phyloP scores from a whole-genome alignment of 768 basidiomycete genomes.

The Phanerodontia chrysosporium region DNA sequence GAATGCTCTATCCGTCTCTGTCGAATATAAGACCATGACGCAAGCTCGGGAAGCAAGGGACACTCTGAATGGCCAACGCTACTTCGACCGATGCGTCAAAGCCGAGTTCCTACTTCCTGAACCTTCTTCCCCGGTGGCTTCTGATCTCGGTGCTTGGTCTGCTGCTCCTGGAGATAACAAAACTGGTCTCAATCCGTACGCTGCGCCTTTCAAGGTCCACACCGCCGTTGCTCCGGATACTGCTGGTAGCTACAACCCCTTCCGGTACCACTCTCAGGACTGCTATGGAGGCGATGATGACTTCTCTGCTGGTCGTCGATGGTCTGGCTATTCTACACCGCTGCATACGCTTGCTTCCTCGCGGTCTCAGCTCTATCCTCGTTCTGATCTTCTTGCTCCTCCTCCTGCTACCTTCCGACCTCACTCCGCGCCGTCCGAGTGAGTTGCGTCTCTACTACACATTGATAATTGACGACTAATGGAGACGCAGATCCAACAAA shows the following conservation, averaged over 20 bases:
- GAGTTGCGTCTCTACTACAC: background rate
- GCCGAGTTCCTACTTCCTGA: slow-evolving; percentile 31
- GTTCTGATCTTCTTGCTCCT: slow-evolving; percentile 11
- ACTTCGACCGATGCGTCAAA: slow-evolving; percentile 43
- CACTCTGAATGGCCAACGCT: slow-evolving; percentile 56
- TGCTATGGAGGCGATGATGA: background rate
- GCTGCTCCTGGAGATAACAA: slow-evolving; percentile 14
- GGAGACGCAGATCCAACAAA: background rate
- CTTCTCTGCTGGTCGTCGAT: background rate
- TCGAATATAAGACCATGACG: slow-evolving; percentile 54
- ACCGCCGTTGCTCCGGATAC: slow-evolving; percentile 2
- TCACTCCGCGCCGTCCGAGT: slow-evolving; percentile 24
- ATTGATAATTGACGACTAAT: background rate
- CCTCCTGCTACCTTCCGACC: slow-evolving; percentile 18
- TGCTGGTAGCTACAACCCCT: slow-evolving; percentile 3
- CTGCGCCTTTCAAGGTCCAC: slow-evolving; percentile 26
- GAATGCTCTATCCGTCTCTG: slow-evolving; percentile 49
- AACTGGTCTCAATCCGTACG: slow-evolving; percentile 28
- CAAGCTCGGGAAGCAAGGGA: slow-evolving; percentile 65
- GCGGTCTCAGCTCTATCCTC: slow-evolving; percentile 12
- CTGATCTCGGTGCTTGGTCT: slow-evolving; percentile 1
- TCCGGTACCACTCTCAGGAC: background rate
- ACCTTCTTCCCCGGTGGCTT: background rate
- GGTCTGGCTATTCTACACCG: slow-evolving; percentile 1
- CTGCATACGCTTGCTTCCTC: background rate